Evolutionary conservation across 1,284 basidiomycete genomes (phyloP), one percentile per base, ranked within the genome.

Genomic region (Cronartium ribicola): DNA sequence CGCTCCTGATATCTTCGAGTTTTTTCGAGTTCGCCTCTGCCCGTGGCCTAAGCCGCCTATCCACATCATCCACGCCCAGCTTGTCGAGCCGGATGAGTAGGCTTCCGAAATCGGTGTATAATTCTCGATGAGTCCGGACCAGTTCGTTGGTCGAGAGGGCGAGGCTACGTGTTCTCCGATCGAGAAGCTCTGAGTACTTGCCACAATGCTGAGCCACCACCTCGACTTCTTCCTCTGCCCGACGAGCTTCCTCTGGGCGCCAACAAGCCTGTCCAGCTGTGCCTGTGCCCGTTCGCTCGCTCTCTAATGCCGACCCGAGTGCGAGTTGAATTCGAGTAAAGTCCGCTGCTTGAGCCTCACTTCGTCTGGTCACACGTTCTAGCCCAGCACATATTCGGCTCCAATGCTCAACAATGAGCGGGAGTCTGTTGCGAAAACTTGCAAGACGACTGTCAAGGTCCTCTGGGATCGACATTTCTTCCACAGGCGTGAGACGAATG

Each of bases 401-500:
- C 89, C 92, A 93, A 79, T 92, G 88, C 76, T 94, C 91, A 72
- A 96, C 89, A 60, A 95, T 83, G 4, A 86, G 84, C 57, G 84
- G 86, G 29, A 96, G 83, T 80, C 88, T 89, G 60, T 85, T 84
- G 40, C 90, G 87, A 17, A 94, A 68, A 8, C 57, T 51, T 88
- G 84, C 84, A 63, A 96, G 86, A 81, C 93, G 94, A 63, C 92
- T 89, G 76, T 94, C 92, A 6, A 96, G 84, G 81, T 96, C 92
- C 75, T 89, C 88, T 2, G 94, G 94, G 75, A 96, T 92, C 5
- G 87, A 85, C 90, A 94, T 93, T 82, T 95, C 92, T 81, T 95
- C 90, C 7, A 89, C 84, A 36, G 87, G 85, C 76, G 92, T 91
- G 4, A 96, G 85, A 14, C 88, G 87, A 79, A 92, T 92, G 76